Percentiles rank a stretch among this genome's conserved stretches.
phyloP scores from a whole-genome alignment of 108 stramenopile species.

The Discostella pseudostelligera region DNA sequence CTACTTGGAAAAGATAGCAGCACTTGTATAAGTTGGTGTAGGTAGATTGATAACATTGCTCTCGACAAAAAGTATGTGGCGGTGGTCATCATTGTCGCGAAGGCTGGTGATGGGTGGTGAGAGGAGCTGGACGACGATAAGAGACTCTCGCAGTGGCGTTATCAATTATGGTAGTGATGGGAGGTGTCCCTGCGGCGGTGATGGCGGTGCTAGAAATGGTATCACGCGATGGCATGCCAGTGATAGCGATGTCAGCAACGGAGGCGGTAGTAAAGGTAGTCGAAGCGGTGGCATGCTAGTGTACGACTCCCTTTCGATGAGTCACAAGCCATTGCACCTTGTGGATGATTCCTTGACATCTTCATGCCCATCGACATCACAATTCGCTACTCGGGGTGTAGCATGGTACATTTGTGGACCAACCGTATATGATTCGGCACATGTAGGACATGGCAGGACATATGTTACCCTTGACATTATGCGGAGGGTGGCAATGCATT shows the following conservation, averaged over 20 bases:
- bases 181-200: no score
- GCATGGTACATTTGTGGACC: constrained; percentile 99
- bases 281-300: constrained; percentile 11
- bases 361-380: constrained; percentile 3
- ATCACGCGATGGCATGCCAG: background rate
- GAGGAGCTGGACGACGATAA: no score
- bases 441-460: constrained; percentile 96
- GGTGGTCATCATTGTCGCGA: no score
- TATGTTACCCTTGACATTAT: constrained; percentile 95
- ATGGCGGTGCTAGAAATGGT: no score
- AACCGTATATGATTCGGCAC: constrained; percentile 95
- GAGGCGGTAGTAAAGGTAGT: background rate
- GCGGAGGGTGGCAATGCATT: constrained; percentile 69
- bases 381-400: constrained; percentile 34
- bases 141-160: no score
- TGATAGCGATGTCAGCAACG: background rate
- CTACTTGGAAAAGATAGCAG: no score
- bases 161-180: no score
- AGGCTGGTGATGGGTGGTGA: no score
- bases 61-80: no score
- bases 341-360: background rate
- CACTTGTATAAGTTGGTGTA: no score
- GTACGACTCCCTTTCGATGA: constrained; percentile 31
- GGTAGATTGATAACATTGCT: no score
- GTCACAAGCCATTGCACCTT: background rate